These are phyloP conservation scores for Trichocomaceae sp. DNA, from an alignment of 2,329 filamentous ascomycete genomes.

Conservation along the genomic window DNA sequence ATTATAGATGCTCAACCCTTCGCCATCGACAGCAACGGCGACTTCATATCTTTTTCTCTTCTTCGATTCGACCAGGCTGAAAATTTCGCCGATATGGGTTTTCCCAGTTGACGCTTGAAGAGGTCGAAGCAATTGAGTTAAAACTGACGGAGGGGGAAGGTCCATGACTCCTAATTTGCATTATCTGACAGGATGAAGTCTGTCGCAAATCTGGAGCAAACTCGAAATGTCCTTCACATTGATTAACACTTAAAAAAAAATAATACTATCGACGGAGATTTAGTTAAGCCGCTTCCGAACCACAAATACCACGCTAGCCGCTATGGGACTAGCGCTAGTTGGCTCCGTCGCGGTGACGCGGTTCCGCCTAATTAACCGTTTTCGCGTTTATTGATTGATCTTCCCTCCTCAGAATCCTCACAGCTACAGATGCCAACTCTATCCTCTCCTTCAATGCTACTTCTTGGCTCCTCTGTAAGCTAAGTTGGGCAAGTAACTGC, in stretches of 20 bases:
- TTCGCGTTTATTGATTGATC: not conserved
- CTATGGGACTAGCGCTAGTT: not conserved
- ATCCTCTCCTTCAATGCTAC: not conserved
- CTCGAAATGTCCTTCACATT: not conserved
- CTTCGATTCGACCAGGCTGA: constrained; percentile 48
- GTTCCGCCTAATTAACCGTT: not conserved
- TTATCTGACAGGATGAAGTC: not conserved
- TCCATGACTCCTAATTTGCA: constrained; percentile 29
- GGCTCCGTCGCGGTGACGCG: constrained; percentile 11
- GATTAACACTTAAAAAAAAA: constrained; percentile 1
- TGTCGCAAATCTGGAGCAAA: not conserved
- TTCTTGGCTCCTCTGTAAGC: constrained; percentile 13
- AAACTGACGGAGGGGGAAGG: constrained; percentile 37
- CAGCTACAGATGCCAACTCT: not conserved
- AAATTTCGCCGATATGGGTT: constrained; percentile 42
- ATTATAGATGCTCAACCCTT: constrained; percentile 58
- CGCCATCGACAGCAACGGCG: constrained; percentile 53
- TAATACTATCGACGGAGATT: constrained; percentile 1
- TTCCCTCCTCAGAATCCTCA: not conserved
- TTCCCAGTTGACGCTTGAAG: constrained; percentile 36
- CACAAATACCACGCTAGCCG: not conserved
- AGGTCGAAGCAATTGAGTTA: constrained; percentile 42
- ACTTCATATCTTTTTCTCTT: constrained; percentile 59
- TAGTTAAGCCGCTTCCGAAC: constrained; percentile 3
- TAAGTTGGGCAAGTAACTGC: not conserved